Evolutionary conservation across 495 filamentous ascomycete genomes (phyloP).

Genomic region (Penicillium egyptiacum): DNA sequence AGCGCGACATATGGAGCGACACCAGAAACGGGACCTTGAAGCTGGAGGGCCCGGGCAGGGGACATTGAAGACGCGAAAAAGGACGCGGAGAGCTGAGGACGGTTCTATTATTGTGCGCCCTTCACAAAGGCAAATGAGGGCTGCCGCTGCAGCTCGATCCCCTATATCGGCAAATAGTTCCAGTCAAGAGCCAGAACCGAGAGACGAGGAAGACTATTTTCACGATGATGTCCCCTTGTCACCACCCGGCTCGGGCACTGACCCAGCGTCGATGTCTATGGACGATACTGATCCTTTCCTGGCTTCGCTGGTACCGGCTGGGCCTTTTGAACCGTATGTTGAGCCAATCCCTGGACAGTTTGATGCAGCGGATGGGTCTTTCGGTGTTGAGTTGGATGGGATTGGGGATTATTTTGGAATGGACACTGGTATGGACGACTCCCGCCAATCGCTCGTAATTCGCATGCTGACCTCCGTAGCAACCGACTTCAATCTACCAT

Average conservation of each 20-base stretch:
- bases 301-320: conserved; percentile 37
- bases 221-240: conserved; percentile 29
- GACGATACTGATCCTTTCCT: conserved; percentile 35
- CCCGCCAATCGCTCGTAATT: background rate
- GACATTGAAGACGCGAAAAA: conserved; percentile 58
- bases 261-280: conserved; percentile 25
- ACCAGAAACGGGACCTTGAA: conserved; percentile 59
- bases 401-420: conserved; percentile 30
- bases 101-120: conserved; percentile 53
- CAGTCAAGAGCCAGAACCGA: conserved; percentile 12
- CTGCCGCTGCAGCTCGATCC: conserved; percentile 2
- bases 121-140: conserved; percentile 27
- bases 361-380: conserved; percentile 40
- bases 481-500: conserved; percentile 57
- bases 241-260: conserved; percentile 33
- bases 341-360: conserved; percentile 40
- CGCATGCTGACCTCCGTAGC: conserved; percentile 29
- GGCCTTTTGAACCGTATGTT: conserved; percentile 38
- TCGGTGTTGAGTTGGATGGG: conserved; percentile 24
- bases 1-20: conserved; percentile 61
- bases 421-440: conserved; percentile 32
- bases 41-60: conserved; percentile 59
- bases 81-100: conserved; percentile 56
- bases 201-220: conserved; percentile 19
- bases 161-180: conserved; percentile 18